Percentiles rank a stretch among this genome's conserved stretches.
These are phyloP conservation scores for Oryza punctata DNA, from an alignment of 176 grass and related monocot genomes.

Conservation along the genomic window DNA sequence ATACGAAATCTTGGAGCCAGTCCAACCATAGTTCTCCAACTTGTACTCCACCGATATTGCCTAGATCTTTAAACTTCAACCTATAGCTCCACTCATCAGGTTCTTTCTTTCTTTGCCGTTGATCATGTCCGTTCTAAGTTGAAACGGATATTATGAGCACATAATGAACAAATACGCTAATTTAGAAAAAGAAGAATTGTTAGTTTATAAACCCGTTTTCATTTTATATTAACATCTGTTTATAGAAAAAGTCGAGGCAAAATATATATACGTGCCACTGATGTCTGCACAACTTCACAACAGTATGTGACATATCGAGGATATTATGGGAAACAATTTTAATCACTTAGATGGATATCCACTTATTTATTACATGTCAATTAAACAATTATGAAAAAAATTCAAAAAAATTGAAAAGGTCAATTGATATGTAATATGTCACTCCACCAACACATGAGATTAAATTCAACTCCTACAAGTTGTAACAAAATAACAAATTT, in stretches of 20 bases:
- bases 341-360: accelerated
- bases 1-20: not conserved
- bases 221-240: not conserved
- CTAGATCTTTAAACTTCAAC: not conserved
- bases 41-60: constrained; percentile 11
- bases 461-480: too few species aligned
- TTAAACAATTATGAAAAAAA: too few species aligned
- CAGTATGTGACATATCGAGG: too few species aligned
- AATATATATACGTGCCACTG: not conserved
- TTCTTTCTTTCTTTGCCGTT: not conserved
- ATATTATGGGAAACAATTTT: too few species aligned
- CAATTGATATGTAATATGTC: too few species aligned
- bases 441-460: too few species aligned
- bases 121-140: not conserved
- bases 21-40: not conserved
- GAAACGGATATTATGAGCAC: not conserved
- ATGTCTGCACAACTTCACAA: not conserved
- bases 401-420: too few species aligned
- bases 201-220: not conserved
- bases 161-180: not conserved
- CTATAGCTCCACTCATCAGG: not conserved
- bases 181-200: not conserved
- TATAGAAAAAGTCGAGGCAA: not conserved
- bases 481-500: too few species aligned
- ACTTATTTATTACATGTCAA: too few species aligned